phyloP scores from a whole-genome alignment of 306 rosid genomes.

The Sindora glabra region DNA sequence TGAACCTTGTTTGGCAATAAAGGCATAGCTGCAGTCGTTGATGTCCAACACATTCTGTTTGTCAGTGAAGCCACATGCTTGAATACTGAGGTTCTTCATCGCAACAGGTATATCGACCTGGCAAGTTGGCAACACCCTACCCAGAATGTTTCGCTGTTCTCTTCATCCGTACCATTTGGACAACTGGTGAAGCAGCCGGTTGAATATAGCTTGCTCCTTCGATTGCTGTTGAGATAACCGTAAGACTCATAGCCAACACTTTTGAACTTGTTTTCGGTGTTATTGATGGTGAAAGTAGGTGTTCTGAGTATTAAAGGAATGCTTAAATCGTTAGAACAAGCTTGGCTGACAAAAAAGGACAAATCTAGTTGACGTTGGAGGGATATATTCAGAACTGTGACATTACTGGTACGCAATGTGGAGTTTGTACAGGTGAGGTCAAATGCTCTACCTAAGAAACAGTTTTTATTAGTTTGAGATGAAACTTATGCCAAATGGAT shows the following conservation, averaged over 20 bases:
- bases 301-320: not conserved
- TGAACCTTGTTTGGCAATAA: slow-evolving; percentile 10
- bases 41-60: no score
- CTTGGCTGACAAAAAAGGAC: not conserved
- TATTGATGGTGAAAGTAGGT: not conserved
- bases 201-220: not conserved
- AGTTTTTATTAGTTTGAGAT: not conserved
- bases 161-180: not conserved
- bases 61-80: no score
- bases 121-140: slow-evolving; percentile 15
- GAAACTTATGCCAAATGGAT: slow-evolving; percentile 10
- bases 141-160: not conserved
- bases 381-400: not conserved
- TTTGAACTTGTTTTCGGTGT: not conserved
- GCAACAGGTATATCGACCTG: slow-evolving; percentile 5
- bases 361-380: not conserved
- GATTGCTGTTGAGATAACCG: not conserved
- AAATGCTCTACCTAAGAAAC: not conserved
- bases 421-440: not conserved
- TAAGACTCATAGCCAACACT: slow-evolving; percentile 8
- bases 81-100: no score
- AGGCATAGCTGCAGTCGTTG: not conserved
- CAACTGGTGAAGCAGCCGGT: slow-evolving; percentile 13
- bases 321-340: not conserved
- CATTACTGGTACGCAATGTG: not conserved